These are phyloP conservation scores for Dactylorhiza incarnata DNA, from an alignment of 106 monocot genomes.

Conservation along the genomic window DNA sequence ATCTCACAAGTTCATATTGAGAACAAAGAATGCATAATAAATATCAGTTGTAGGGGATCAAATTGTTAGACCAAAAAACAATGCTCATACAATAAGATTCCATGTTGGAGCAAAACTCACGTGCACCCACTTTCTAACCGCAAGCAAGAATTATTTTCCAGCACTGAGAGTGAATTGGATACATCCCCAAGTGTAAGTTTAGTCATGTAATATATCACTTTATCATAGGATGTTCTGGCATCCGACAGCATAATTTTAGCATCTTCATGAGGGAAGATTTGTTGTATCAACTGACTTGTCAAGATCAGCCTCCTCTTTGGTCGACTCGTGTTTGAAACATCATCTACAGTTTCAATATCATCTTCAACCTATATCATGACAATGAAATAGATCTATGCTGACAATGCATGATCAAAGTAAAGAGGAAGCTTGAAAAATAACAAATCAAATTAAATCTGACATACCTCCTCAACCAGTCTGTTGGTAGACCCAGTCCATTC, in stretches of 20 bases:
- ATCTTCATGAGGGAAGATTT: constrained; percentile 62
- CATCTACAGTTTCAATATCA: constrained; percentile 49
- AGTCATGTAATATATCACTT: constrained; percentile 27
- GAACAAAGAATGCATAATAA: too few species aligned
- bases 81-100: too few species aligned
- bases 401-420: background rate
- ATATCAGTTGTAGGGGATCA: too few species aligned
- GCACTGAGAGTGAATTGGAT: constrained; percentile 32
- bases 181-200: constrained; percentile 45
- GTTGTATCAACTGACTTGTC: constrained; percentile 74
- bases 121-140: too few species aligned
- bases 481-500: constrained; percentile 64
- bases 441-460: background rate
- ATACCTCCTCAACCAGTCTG: constrained; percentile 80
- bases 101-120: too few species aligned
- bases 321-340: constrained; percentile 21
- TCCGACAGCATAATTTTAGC: constrained; percentile 42
- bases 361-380: constrained; percentile 48
- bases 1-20: too few species aligned
- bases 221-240: constrained; percentile 46
- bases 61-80: too few species aligned
- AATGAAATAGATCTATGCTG: constrained; percentile 9
- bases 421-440: background rate
- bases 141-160: constrained; percentile 9
- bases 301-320: constrained; percentile 60